Evolutionary conservation across 2,329 filamentous ascomycete species (phyloP).

Genomic region (Aquanectria penicillioides): DNA sequence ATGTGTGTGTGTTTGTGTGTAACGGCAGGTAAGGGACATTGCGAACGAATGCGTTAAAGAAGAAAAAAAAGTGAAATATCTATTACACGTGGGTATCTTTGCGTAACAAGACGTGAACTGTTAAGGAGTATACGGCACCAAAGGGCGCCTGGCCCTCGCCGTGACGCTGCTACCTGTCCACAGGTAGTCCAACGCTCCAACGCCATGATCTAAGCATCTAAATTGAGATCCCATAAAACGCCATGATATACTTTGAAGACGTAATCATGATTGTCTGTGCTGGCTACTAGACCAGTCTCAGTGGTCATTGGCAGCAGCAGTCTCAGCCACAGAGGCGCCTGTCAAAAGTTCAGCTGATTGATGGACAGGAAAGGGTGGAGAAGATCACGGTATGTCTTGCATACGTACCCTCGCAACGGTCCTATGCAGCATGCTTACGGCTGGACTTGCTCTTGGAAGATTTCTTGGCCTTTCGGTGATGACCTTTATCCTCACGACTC

Average conservation of each 20-base stretch:
- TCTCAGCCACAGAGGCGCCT: background rate
- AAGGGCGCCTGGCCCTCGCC: background rate
- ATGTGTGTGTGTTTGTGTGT: no score
- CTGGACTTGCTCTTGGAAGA: conserved; percentile 7
- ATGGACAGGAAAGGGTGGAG: background rate
- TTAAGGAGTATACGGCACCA: background rate
- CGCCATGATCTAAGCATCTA: background rate
- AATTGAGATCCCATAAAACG: background rate
- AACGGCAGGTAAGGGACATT: no score
- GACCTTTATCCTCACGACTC: background rate
- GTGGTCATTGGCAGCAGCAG: background rate
- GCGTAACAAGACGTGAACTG: background rate
- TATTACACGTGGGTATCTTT: background rate
- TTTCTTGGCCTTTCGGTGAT: background rate
- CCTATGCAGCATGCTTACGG: background rate
- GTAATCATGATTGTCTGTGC: background rate
- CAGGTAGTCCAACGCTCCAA: background rate
- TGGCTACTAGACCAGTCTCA: background rate
- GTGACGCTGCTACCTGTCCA: background rate
- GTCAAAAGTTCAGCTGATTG: conserved; percentile 3
- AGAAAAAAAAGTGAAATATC: background rate
- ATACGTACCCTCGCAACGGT: background rate
- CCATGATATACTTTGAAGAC: background rate
- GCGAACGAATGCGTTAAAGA: background rate
- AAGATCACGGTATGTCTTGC: background rate